These are phyloP conservation scores for Graphilbum fragrans DNA, from an alignment of 2,329 filamentous ascomycete species.

Conservation along the genomic window DNA sequence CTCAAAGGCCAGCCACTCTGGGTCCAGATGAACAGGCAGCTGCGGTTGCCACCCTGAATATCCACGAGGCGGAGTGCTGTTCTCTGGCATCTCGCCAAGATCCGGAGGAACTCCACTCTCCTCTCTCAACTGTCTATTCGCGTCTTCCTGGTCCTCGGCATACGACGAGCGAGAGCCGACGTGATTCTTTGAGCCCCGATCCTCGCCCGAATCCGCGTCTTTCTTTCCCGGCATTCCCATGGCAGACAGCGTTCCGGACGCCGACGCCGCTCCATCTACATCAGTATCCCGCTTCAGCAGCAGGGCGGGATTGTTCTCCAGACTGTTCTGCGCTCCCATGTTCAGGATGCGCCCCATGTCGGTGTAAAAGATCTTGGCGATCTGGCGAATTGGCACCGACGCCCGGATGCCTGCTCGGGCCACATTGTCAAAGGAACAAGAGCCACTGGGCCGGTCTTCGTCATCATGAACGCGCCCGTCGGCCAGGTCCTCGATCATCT, in stretches of 20 bases:
- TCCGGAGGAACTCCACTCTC: slow-evolving; percentile 15
- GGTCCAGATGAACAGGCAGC: slow-evolving; percentile 65
- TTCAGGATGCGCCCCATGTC: slow-evolving; percentile 84
- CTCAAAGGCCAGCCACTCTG: slow-evolving; percentile 86
- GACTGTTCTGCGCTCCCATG: slow-evolving; percentile 46
- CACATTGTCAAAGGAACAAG: slow-evolving; percentile 25
- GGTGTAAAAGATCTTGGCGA: slow-evolving; percentile 88
- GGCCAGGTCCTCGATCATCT: slow-evolving; percentile 70
- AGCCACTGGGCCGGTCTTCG: slow-evolving; percentile 15
- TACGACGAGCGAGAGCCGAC: neutral
- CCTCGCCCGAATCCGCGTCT: neutral
- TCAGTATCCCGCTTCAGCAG: slow-evolving; percentile 57
- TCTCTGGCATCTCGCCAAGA: slow-evolving; percentile 16
- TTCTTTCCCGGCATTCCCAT: too few relatives aligned
- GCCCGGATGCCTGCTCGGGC: slow-evolving; percentile 35
- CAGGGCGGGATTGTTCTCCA: slow-evolving; percentile 61
- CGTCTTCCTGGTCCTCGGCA: slow-evolving; percentile 24
- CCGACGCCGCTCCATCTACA: neutral
- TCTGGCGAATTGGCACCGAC: slow-evolving; percentile 39
- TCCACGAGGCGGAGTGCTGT: slow-evolving; percentile 7
- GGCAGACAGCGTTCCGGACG: too few relatives aligned
- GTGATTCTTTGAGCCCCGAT: neutral
- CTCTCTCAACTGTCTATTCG: slow-evolving; percentile 32
- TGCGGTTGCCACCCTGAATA: slow-evolving; percentile 28
- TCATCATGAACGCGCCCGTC: slow-evolving; percentile 41